Conservation (phyloP, 2,329 filamentous ascomycete genomes). For the Xylaria sp. region DNA sequence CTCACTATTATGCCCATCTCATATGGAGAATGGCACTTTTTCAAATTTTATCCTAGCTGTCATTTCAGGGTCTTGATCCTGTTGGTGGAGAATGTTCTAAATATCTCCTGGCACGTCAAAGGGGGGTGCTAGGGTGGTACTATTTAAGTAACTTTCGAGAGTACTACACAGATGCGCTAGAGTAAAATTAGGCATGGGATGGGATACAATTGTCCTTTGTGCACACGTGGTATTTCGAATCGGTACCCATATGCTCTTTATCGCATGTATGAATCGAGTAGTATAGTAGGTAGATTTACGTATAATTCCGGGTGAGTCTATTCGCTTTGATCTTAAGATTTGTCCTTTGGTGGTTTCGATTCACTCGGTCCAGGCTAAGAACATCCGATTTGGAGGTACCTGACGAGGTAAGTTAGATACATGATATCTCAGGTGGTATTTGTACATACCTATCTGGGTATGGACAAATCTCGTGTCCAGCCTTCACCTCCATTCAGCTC, state of each 20-base stretch:
- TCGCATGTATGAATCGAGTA: too few relatives aligned
- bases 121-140: conserved; percentile 2
- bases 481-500: conserved; percentile 8
- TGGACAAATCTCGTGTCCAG: conserved; percentile 14
- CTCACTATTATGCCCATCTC: not conserved
- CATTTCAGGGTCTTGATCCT: conserved; percentile 29
- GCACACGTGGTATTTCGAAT: not conserved
- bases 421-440: not conserved
- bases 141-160: not conserved
- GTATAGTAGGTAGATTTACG: not conserved
- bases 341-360: not conserved
- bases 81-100: conserved; percentile 25
- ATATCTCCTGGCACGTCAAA: conserved; percentile 2
- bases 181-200: too few relatives aligned
- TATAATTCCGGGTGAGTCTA: not conserved
- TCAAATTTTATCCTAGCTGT: conserved; percentile 11
- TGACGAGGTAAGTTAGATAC: too few relatives aligned
- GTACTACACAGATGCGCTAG: too few relatives aligned
- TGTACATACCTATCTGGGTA: not conserved
- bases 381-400: too few relatives aligned
- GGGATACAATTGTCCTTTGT: not conserved
- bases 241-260: not conserved
- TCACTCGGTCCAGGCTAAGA: not conserved
- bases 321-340: not conserved
- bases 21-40: not conserved